Conservation (phyloP, 495 filamentous ascomycete species). For the Rostrohypoxylon terebratum region DNA sequence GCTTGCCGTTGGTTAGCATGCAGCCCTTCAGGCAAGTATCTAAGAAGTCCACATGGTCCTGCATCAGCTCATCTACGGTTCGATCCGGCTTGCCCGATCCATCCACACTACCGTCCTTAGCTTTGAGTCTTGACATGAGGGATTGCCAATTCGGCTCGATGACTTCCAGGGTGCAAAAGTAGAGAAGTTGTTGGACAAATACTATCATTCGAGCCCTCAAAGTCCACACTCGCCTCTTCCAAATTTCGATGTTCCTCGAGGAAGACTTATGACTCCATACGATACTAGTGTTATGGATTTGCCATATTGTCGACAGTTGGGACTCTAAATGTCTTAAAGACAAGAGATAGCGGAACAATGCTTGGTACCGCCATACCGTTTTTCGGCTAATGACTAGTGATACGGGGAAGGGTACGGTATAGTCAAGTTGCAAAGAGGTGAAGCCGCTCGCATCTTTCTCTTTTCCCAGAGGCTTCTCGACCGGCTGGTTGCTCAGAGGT, state of each 20-base stretch:
- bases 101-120: constrained; percentile 61
- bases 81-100: constrained; percentile 70
- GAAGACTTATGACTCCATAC: constrained; percentile 86
- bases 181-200: constrained; percentile 94
- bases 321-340: constrained; percentile 89
- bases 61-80: constrained; percentile 98
- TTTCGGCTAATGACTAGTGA: constrained; percentile 96
- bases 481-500: constrained; percentile 60
- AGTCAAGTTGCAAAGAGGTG: constrained; percentile 92
- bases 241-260: constrained; percentile 80
- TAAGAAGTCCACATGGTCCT: constrained; percentile 97
- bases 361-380: constrained; percentile 93
- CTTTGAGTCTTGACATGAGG: constrained; percentile 84
- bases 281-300: constrained; percentile 84
- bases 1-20: constrained; percentile 96
- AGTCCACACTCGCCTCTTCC: constrained; percentile 94
- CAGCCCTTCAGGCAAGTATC: constrained; percentile 98
- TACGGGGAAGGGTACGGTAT: constrained; percentile 94
- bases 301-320: constrained; percentile 85
- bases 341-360: constrained; percentile 92
- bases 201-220: constrained; percentile 93
- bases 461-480: constrained; percentile 75
- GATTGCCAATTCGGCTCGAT: constrained; percentile 97
- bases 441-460: constrained; percentile 88
- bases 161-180: constrained; percentile 96